Base-by-base conservation (phyloP, 2,329 filamentous ascomycete species). In the Colletotrichum nymphaeae region DNA sequence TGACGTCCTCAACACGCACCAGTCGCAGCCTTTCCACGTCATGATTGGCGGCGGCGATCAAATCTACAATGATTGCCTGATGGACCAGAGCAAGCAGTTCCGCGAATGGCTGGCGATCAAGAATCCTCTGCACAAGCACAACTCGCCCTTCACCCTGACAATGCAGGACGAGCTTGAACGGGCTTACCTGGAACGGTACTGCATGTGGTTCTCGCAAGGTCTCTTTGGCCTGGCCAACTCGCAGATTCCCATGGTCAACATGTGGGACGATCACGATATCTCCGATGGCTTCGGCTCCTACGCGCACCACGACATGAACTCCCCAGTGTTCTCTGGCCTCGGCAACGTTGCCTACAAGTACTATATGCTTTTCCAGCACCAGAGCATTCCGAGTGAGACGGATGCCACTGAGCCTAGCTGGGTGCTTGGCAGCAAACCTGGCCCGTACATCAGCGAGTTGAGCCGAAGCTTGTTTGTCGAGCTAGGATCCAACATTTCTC, bases 31-130 rank as follows among this genome's bases (percentile, higher is more conserved):
- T 2, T 99, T 98, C 85, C 97, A 99, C 82, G 95, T 98, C 67
- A 99, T 99, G 97, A 89, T 99, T 76, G 97, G 97, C 46, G 97
- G 97, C 60, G 97, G 97, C 69, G 96, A 98, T 79, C 97, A 99
- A 82, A 93, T 99, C 74, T 99, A 98, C 84, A 98, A 98, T 77
- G 97, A 99, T 81, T 89, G 89, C 16, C 92, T 95, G 22, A 93
- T 94, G 83, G 87, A 91, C 57, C 88, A 97, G 72, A 94, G 94
- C 3, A 86, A 85, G 2, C 86, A 93, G 26, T 98, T 98, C 85
- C 90, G 90, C 69, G 90, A 95, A 74, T 99, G 97, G 97, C 88
- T 96, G 16, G 88, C 90, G 75, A 94, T 94, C 76, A 94, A 92
- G 80, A 95, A 97, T 76, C 91, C 93, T 0, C 84, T 93, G 66